These are phyloP conservation scores for Takashimella tepidaria DNA, from an alignment of 1,284 basidiomycete species.

Conservation along the genomic window DNA sequence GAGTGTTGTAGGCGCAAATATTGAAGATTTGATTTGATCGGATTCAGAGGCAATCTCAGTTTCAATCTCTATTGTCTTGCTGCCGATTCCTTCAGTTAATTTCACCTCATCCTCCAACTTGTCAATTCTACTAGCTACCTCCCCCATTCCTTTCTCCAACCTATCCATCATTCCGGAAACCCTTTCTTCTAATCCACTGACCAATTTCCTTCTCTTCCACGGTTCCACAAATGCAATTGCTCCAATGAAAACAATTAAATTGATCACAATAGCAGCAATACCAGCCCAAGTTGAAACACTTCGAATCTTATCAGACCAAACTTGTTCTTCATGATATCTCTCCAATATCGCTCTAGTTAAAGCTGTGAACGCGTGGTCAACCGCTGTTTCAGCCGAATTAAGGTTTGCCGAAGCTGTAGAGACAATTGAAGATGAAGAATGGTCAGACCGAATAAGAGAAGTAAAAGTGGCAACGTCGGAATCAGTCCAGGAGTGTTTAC, in stretches of 20 bases:
- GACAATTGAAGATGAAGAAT: slow-evolving; percentile 73
- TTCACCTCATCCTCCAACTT: slow-evolving; percentile 12
- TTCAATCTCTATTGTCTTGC: not conserved
- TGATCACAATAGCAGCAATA: slow-evolving; percentile 73
- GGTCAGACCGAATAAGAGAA: slow-evolving; percentile 77
- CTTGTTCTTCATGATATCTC: slow-evolving; percentile 91
- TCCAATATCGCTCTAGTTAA: slow-evolving; percentile 78
- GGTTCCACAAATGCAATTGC: slow-evolving; percentile 87
- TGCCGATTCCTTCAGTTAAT: not conserved
- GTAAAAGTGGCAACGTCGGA: slow-evolving; percentile 78
- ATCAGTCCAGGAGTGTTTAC: slow-evolving; percentile 75
- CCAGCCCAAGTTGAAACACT: slow-evolving; percentile 86
- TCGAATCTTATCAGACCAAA: slow-evolving; percentile 96
- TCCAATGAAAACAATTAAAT: slow-evolving; percentile 77
- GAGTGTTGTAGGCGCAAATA: slow-evolving; percentile 1
- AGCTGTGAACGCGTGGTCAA: slow-evolving; percentile 77
- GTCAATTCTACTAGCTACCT: slow-evolving; percentile 14
- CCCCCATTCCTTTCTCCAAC: slow-evolving; percentile 60
- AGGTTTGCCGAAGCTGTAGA: slow-evolving; percentile 61
- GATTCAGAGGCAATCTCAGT: not conserved
- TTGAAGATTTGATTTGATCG: slow-evolving; percentile 1
- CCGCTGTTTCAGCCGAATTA: slow-evolving; percentile 63
- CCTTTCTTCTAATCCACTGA: slow-evolving; percentile 79
- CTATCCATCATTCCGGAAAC: slow-evolving; percentile 63
- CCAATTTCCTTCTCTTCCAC: slow-evolving; percentile 79